Evolutionary conservation across 2,329 filamentous ascomycete genomes (phyloP).

Genomic region (Alternaria sp.): DNA sequence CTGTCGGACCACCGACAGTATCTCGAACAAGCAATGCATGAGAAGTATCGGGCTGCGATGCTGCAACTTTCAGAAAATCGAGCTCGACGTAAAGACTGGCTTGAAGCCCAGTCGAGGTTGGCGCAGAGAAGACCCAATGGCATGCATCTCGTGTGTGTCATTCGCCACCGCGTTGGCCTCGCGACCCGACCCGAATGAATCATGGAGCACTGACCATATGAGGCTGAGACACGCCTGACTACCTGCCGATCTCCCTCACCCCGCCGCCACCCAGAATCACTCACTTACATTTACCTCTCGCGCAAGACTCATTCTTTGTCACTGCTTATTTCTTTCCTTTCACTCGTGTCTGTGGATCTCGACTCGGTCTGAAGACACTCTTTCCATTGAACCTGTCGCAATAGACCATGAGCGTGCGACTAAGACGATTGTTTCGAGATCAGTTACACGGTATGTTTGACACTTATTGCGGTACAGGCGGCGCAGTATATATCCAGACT

Average conservation of each 20-base stretch:
- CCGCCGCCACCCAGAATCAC: conserved; percentile 15
- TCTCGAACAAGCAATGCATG: neutral
- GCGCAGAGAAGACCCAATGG: neutral
- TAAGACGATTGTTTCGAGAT: conserved; percentile 37
- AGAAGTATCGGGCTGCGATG: neutral
- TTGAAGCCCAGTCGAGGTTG: neutral
- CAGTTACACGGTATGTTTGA: conserved; percentile 34
- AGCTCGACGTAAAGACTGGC: conserved; percentile 10
- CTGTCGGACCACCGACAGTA: neutral
- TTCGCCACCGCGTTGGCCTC: conserved; percentile 12
- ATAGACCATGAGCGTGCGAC: conserved; percentile 41
- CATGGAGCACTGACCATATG: conserved; percentile 14
- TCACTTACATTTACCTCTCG: conserved; percentile 12
- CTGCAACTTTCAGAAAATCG: neutral
- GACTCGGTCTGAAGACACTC: conserved; percentile 15
- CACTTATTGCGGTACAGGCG: conserved; percentile 4
- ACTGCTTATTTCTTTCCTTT: conserved; percentile 6
- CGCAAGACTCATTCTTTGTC: conserved; percentile 5
- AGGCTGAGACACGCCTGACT: conserved; percentile 16
- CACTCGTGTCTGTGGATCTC: conserved; percentile 8
- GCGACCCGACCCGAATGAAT: conserved; percentile 16
- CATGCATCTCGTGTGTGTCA: conserved; percentile 1
- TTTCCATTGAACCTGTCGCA: conserved; percentile 11
- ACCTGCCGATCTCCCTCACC: conserved; percentile 15
- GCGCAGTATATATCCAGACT: neutral